These are phyloP conservation scores for Ensete ventricosum DNA, from an alignment of 176 grass and related monocot genomes.

Conservation along the genomic window DNA sequence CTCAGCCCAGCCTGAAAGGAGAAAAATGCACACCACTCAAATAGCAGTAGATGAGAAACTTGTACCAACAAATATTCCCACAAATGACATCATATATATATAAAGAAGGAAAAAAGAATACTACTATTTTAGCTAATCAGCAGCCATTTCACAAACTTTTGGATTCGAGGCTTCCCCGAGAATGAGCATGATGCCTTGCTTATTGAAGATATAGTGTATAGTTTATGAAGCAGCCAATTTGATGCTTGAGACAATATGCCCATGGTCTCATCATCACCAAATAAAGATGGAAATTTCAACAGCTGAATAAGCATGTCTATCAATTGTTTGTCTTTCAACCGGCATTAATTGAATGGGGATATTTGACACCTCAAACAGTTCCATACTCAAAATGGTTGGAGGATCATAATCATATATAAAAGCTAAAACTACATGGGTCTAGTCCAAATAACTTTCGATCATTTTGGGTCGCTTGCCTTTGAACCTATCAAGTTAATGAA, in stretches of 20 bases:
- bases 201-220: not conserved
- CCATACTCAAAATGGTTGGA: too few relatives aligned
- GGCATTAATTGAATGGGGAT: too few relatives aligned
- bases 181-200: not conserved
- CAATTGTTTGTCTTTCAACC: too few relatives aligned
- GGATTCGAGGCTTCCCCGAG: not conserved
- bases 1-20: constrained; percentile 40
- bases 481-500: too few relatives aligned
- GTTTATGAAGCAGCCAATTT: not conserved
- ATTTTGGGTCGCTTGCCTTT: too few relatives aligned
- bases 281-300: not conserved
- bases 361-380: too few relatives aligned
- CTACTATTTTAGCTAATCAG: too few relatives aligned
- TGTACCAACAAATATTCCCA: not conserved
- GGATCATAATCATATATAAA: too few relatives aligned
- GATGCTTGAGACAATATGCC: not conserved
- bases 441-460: too few relatives aligned
- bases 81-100: not conserved
- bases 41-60: not conserved
- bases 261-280: not conserved
- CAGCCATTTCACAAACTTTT: too few relatives aligned
- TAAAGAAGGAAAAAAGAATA: not conserved
- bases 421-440: too few relatives aligned
- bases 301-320: too few relatives aligned
- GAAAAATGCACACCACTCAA: not conserved